Conservation (phyloP, 768 basidiomycete species). For the Mycena filopes region DNA sequence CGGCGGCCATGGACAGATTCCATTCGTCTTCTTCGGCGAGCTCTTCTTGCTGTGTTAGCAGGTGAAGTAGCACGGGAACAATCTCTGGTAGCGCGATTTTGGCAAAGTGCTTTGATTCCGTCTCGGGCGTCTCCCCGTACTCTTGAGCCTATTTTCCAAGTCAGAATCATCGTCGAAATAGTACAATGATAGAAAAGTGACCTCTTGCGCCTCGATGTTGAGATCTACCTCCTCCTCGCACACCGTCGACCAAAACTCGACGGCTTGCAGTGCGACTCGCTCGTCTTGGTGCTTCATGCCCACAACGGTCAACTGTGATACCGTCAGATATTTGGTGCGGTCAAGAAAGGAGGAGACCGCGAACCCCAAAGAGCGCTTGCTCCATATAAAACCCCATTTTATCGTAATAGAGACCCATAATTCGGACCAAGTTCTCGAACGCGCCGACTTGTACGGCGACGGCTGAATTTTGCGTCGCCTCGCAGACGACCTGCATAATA, state of each 20-base stretch:
- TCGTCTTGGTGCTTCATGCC: slow-evolving; percentile 97
- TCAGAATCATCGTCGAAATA: slow-evolving; percentile 14
- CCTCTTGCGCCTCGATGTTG: slow-evolving; percentile 91
- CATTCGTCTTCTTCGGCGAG: slow-evolving; percentile 99
- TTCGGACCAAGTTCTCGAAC: slow-evolving; percentile 94
- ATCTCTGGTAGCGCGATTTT: slow-evolving; percentile 96
- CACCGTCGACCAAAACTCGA: slow-evolving; percentile 99
- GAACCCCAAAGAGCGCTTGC: slow-evolving; percentile 94
- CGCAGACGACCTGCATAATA: slow-evolving; percentile 99
- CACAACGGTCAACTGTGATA: slow-evolving; percentile 86
- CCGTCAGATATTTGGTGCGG: slow-evolving; percentile 18
- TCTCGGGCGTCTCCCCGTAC: slow-evolving; percentile 87
- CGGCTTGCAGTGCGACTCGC: slow-evolving; percentile 92
- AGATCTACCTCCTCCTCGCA: slow-evolving; percentile 98
- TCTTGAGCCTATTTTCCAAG: slow-evolving; percentile 77
- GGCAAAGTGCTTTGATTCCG: slow-evolving; percentile 91
- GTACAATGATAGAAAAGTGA: slow-evolving; percentile 43
- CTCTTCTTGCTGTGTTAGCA: slow-evolving; percentile 94
- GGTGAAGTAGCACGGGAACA: slow-evolving; percentile 87
- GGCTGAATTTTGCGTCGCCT: slow-evolving; percentile 89
- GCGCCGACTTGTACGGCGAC: slow-evolving; percentile 93
- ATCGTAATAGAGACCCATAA: slow-evolving; percentile 98
- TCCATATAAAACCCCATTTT: slow-evolving; percentile 99
- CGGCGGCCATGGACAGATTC: slow-evolving; percentile 98
- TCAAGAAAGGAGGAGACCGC: slow-evolving; percentile 41